These are phyloP conservation scores for Astrocystis sublimbata DNA, from an alignment of 495 filamentous ascomycete species.

Conservation along the genomic window DNA sequence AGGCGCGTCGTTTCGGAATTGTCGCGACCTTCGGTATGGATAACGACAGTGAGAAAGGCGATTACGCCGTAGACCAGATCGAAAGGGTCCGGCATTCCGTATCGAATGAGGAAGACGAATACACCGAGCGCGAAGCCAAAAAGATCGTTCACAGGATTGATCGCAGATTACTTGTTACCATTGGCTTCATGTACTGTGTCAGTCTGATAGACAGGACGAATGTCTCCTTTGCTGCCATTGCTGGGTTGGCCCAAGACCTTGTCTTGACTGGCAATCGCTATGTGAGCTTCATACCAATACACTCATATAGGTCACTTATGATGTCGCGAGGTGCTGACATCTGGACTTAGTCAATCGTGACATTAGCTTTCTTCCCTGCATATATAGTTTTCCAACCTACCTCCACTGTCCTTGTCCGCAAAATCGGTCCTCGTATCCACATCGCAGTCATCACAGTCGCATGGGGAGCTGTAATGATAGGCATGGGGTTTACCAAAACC, in stretches of 20 bases:
- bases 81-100: constrained; percentile 22
- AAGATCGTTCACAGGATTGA: constrained; percentile 59
- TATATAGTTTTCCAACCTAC: constrained; percentile 58
- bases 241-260: constrained; percentile 56
- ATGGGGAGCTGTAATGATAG: constrained; percentile 54
- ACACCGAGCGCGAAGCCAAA: constrained; percentile 27
- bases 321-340: too few relatives aligned
- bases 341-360: constrained; percentile 49
- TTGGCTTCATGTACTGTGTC: constrained; percentile 61
- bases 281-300: constrained; percentile 22
- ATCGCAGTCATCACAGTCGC: constrained; percentile 52
- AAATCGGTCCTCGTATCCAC: constrained; percentile 57
- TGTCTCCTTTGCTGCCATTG: constrained; percentile 56
- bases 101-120: constrained; percentile 18
- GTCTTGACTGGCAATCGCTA: constrained; percentile 48
- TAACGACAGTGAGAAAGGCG: constrained; percentile 28
- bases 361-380: constrained; percentile 62
- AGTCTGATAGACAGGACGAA: constrained; percentile 66
- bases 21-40: constrained; percentile 23
- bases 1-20: not conserved
- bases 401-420: constrained; percentile 56
- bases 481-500: constrained; percentile 55
- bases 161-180: constrained; percentile 57
- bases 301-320: constrained; percentile 25
- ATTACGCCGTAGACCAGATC: constrained; percentile 23